Conservation (phyloP, 1,284 basidiomycete species). For the Flammula alnicola region DNA sequence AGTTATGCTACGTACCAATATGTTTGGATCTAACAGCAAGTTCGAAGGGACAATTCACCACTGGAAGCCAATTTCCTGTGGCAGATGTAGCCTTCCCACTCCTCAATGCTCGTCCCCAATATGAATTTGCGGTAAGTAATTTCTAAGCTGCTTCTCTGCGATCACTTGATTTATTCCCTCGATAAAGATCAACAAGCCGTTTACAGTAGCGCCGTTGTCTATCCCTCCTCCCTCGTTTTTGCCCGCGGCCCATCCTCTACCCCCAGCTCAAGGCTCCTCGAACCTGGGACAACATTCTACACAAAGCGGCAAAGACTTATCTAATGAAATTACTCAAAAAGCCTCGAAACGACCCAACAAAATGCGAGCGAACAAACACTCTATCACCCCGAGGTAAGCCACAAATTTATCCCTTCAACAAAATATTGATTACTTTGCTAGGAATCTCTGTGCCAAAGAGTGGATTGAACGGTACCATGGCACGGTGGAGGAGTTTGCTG, state of each 20-base stretch:
- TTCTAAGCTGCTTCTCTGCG: constrained; percentile 16
- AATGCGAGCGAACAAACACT: constrained; percentile 17
- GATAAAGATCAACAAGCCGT: constrained; percentile 17
- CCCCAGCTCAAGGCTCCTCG: constrained; percentile 14
- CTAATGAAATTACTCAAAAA: constrained; percentile 17
- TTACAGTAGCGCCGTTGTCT: constrained; percentile 9
- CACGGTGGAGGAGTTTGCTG: constrained; percentile 18
- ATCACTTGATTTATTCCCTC: constrained; percentile 11
- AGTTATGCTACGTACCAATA: constrained; percentile 13
- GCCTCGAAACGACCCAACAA: constrained; percentile 10
- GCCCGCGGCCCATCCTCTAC: constrained; percentile 7
- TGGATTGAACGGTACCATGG: constrained; percentile 14
- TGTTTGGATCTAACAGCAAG: constrained; percentile 10
- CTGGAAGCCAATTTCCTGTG: constrained; percentile 14
- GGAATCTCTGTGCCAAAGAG: constrained; percentile 18
- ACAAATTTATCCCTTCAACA: constrained; percentile 4
- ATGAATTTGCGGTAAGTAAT: constrained; percentile 14
- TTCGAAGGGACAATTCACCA: constrained; percentile 15
- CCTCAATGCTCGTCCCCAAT: constrained; percentile 14
- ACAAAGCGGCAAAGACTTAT: constrained; percentile 14
- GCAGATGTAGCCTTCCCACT: constrained; percentile 10
- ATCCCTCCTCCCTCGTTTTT: constrained; percentile 9
- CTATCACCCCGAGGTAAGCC: constrained; percentile 15
- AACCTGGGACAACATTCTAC: constrained; percentile 12
- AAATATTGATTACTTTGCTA: constrained; percentile 11